Percentiles rank a stretch among this genome's conserved stretches.
Conservation (phyloP, 2,329 filamentous ascomycete genomes). For the Trichophyton mentagrophytes region DNA sequence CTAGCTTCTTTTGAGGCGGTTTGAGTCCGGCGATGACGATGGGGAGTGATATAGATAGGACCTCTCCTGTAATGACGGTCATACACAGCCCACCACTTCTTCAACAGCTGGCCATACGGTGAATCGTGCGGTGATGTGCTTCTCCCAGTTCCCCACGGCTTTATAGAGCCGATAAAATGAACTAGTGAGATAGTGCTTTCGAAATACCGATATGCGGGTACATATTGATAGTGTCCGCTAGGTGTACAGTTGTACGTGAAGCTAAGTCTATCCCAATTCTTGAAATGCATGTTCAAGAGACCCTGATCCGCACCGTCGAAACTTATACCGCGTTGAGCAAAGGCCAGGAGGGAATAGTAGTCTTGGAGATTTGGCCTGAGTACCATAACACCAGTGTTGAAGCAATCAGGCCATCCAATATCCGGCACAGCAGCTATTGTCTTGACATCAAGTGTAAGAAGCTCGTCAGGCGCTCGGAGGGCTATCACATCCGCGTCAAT, state of each 20-base stretch:
- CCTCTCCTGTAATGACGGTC: slow-evolving; percentile 61
- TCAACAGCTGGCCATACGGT: slow-evolving; percentile 66
- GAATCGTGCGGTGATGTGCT: slow-evolving; percentile 25
- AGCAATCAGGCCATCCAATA: slow-evolving; percentile 94
- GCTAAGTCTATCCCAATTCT: slow-evolving; percentile 70
- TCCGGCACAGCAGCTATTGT: slow-evolving; percentile 68
- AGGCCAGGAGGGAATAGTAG: slow-evolving; percentile 69
- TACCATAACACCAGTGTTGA: slow-evolving; percentile 97
- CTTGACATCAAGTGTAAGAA: slow-evolving; percentile 54
- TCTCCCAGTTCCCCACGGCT: slow-evolving; percentile 66
- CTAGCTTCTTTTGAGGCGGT: neutral
- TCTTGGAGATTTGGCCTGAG: slow-evolving; percentile 74
- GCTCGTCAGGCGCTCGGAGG: slow-evolving; percentile 78
- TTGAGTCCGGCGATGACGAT: neutral
- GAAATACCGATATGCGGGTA: slow-evolving; percentile 88
- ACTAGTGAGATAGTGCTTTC: slow-evolving; percentile 79
- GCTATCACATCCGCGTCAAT: slow-evolving; percentile 91
- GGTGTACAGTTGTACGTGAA: slow-evolving; percentile 98
- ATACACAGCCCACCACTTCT: slow-evolving; percentile 88
- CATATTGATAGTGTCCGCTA: slow-evolving; percentile 91
- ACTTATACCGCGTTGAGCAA: slow-evolving; percentile 76
- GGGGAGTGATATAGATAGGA: neutral
- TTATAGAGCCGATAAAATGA: slow-evolving; percentile 85
- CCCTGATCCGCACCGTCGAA: slow-evolving; percentile 98
- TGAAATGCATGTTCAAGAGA: slow-evolving; percentile 88